Conservation (phyloP, 2,329 filamentous ascomycete genomes). For the Dothistroma septosporum region DNA sequence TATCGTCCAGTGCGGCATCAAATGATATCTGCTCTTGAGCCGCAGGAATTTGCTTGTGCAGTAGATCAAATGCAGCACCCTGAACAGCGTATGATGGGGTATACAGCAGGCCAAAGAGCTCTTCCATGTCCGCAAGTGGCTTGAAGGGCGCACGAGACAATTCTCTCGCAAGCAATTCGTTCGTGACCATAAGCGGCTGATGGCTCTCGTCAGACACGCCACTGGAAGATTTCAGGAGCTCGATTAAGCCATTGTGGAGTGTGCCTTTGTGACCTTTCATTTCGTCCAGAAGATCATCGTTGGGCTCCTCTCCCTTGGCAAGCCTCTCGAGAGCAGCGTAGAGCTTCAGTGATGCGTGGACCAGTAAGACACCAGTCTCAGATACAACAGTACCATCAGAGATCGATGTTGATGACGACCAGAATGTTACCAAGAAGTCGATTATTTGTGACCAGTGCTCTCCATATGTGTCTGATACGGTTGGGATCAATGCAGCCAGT, state of each 20-base stretch:
- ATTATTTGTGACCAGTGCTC: constrained; percentile 68
- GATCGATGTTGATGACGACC: constrained; percentile 23
- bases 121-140: constrained; percentile 50
- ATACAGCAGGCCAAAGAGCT: constrained; percentile 71
- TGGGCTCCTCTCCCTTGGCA: constrained; percentile 57
- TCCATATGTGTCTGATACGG: constrained; percentile 78
- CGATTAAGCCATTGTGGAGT: constrained; percentile 57
- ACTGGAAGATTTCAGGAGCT: constrained; percentile 53
- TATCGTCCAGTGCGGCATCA: constrained; percentile 68
- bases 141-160: constrained; percentile 61
- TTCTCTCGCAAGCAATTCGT: constrained; percentile 67
- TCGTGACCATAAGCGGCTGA: constrained; percentile 69
- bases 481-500: constrained; percentile 60
- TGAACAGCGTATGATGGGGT: constrained; percentile 73
- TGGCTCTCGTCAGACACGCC: constrained; percentile 52
- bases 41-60: constrained; percentile 74
- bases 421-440: constrained; percentile 35
- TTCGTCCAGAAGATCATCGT: constrained; percentile 79
- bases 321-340: constrained; percentile 60
- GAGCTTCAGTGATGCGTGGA: constrained; percentile 70
- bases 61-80: constrained; percentile 70
- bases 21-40: constrained; percentile 78
- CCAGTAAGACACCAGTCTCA: constrained; percentile 36
- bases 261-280: constrained; percentile 58
- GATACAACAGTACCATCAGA: constrained; percentile 8